These are phyloP conservation scores for Jacaranda mimosifolia DNA, from an alignment of 257 asterid genomes.

Conservation along the genomic window DNA sequence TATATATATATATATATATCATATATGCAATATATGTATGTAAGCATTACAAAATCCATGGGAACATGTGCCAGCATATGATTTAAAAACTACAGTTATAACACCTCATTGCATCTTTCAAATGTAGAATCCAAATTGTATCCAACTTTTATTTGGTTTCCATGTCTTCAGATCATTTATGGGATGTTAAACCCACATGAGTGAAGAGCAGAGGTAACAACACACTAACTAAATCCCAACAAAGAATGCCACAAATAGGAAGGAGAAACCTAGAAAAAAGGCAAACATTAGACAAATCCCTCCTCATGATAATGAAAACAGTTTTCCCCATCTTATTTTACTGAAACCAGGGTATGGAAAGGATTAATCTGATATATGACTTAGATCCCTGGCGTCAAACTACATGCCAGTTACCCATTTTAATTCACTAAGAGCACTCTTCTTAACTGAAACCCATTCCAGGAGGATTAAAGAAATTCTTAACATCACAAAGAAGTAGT, in stretches of 20 bases:
- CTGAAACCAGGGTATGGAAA: not conserved
- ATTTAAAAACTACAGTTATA: not conserved
- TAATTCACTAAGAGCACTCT: not conserved
- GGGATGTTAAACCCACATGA: not conserved
- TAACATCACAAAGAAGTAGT: not conserved
- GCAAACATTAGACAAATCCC: not conserved
- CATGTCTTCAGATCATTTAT: not conserved
- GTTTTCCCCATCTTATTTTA: not conserved
- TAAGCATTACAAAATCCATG: not conserved
- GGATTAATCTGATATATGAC: not conserved
- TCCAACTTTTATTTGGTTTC: not conserved
- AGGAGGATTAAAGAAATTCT: not conserved
- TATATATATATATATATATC: no score
- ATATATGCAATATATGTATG: not conserved
- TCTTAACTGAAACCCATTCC: not conserved
- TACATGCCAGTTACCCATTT: no score
- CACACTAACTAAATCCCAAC: slow-evolving; percentile 1
- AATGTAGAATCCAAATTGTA: slow-evolving; percentile 12
- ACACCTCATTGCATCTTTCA: slow-evolving; percentile 7
- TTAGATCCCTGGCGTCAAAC: no score
- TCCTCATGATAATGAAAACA: not conserved
- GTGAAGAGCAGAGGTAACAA: slow-evolving; percentile 10
- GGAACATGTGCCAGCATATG: not conserved
- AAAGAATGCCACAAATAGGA: not conserved
- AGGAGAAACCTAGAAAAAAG: not conserved